Evolutionary conservation across 2,329 filamentous ascomycete genomes (phyloP), one percentile per base, ranked within the genome.

Genomic region (Colletotrichum kahawae): DNA sequence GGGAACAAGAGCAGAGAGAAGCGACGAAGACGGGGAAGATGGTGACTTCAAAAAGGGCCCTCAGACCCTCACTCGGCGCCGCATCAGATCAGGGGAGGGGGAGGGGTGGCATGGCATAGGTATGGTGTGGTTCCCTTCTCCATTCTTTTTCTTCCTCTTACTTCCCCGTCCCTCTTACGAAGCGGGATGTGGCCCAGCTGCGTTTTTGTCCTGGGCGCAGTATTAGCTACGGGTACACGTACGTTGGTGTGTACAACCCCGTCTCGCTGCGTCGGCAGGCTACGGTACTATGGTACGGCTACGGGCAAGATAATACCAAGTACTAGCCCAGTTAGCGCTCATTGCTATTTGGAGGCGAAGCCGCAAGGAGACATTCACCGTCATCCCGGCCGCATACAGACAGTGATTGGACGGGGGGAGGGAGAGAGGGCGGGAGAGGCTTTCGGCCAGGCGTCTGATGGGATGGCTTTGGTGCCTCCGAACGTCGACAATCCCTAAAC

Each of bases 151-250:
- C 21, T 31, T 31, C 5, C 4, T 31, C 27, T 31, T 18, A 59
- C 43, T 63, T 33, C 34, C 51, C 57, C 34, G n/a, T 57, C 43
- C 62, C n/a, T 29, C 33, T 43, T 57, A 24, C 38, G 51, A 69
- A 54, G 59, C 70, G 64, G 64, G 56, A 70, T 73, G 65, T 73
- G 66, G 66, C 70, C 66, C 70, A 68, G 70, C 33, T 34, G 59
- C 34, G 31, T 24, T 29, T 54, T 16, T 29, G 34, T 73, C 4
- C 66, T 57, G 56, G 70, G 70, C 65, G 57, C 65, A 71, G n/a
- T 57, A 57, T 21, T 21, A 21, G 14, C 24, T 27, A 57, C 21
- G 54, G 54, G 21, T 57, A 57, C 21, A 8, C 33, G 33, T 69
- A 59, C 66, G n/a, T 29, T 48, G 18, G 31, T 18, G 18, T 43